Evolutionary conservation across 148 eudicot genomes (phyloP).

Genomic region (Euryodendron excelsum): DNA sequence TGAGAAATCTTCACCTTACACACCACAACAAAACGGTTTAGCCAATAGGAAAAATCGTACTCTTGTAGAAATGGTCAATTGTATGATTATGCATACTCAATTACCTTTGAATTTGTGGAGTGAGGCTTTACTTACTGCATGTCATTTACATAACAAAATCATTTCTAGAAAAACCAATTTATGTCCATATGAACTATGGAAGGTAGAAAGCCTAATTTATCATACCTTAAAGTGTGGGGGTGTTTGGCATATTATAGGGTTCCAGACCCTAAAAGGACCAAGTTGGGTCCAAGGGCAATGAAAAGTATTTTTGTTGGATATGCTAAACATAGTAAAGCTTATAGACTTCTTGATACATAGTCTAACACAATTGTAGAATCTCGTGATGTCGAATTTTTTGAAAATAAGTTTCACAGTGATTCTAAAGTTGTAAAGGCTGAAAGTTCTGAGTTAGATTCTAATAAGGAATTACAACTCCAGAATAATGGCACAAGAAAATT

Average conservation of each 20-base stretch:
- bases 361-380: not conserved
- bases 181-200: no score
- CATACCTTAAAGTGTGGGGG: no score
- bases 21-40: not conserved
- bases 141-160: not conserved
- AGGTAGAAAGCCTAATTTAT: no score
- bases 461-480: no score
- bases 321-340: not conserved
- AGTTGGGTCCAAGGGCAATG: not conserved
- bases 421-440: not conserved
- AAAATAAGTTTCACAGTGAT: no score
- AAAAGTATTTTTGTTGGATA: not conserved
- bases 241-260: not conserved
- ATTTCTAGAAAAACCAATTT: no score
- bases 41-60: not conserved
- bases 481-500: no score
- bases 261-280: not conserved
- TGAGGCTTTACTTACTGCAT: not conserved
- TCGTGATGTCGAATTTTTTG: no score
- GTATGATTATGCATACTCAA: not conserved
- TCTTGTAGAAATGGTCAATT: not conserved
- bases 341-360: not conserved
- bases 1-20: no score
- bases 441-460: no score
- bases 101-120: not conserved